A percentile compares a stretch with the other conserved stretches of the same genome.
These are phyloP conservation scores for Paraconiothyrium brasiliense DNA, from an alignment of 2,329 filamentous ascomycete genomes.

Conservation along the genomic window DNA sequence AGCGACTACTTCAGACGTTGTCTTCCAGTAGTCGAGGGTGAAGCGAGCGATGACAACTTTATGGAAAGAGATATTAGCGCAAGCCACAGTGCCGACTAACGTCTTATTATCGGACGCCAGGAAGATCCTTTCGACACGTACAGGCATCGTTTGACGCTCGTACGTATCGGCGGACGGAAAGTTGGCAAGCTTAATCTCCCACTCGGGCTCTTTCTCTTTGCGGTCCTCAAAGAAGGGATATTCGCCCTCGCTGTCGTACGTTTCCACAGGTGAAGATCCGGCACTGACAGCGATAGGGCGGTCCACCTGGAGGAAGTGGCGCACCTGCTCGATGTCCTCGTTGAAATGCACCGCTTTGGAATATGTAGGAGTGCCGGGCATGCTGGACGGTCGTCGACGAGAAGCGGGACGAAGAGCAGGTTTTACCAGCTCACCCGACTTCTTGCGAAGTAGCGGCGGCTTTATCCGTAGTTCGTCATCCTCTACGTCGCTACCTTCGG, in stretches of 20 bases:
- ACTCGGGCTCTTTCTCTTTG: conserved; percentile 68
- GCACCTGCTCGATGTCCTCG: conserved; percentile 92
- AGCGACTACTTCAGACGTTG: conserved; percentile 91
- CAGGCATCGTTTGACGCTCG: conserved; percentile 70
- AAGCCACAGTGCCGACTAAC: conserved; percentile 82
- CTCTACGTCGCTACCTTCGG: conserved; percentile 65
- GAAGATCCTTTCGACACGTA: conserved; percentile 87
- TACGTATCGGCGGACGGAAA: conserved; percentile 74
- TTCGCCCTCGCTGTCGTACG: conserved; percentile 85
- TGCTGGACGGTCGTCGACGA: conserved; percentile 87
- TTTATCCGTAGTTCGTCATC: conserved; percentile 69
- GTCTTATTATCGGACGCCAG: conserved; percentile 88
- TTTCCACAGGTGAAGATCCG: conserved; percentile 88
- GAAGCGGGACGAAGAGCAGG: conserved; percentile 85
- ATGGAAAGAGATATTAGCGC: conserved; percentile 88
- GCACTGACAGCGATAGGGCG: conserved; percentile 95
- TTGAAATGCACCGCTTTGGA: conserved; percentile 99
- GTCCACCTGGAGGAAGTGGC: conserved; percentile 94
- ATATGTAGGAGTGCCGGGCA: conserved; percentile 96
- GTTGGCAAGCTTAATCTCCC: conserved; percentile 86
- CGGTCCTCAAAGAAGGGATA: conserved; percentile 78
- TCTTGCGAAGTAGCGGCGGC: conserved; percentile 95
- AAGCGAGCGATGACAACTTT: conserved; percentile 93
- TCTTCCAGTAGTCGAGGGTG: conserved; percentile 98
- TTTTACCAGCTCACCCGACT: conserved; percentile 95